These are phyloP conservation scores for Capronia epimyces DNA, from an alignment of 2,329 filamentous ascomycete genomes.

Conservation along the genomic window DNA sequence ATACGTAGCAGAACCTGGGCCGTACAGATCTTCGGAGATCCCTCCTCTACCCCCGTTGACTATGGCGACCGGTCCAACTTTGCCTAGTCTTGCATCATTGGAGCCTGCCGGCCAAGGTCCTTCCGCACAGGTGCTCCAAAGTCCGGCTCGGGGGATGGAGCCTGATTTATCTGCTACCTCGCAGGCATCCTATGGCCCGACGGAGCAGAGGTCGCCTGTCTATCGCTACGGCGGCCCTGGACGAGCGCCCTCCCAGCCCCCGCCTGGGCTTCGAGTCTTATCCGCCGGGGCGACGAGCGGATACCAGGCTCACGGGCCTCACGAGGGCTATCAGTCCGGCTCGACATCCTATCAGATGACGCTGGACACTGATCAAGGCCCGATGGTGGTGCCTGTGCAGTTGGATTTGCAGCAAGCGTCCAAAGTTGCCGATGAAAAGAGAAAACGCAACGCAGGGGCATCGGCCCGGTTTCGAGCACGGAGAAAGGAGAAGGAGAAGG, in stretches of 20 bases:
- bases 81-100: conserved; percentile 1
- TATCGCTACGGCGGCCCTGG: conserved; percentile 16
- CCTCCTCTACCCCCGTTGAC: conserved; percentile 47
- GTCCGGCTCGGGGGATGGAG: conserved; percentile 9
- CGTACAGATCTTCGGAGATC: conserved; percentile 35
- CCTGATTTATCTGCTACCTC: conserved; percentile 8
- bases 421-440: conserved; percentile 76
- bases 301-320: conserved; percentile 18
- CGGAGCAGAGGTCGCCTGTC: conserved; percentile 17
- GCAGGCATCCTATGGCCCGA: conserved; percentile 14
- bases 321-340: conserved; percentile 24
- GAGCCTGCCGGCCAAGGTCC: conserved; percentile 16
- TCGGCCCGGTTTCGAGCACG: conserved; percentile 76
- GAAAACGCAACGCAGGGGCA: conserved; percentile 76
- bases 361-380: conserved; percentile 33
- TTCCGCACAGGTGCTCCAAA: conserved; percentile 12
- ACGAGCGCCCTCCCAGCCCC: conserved; percentile 10
- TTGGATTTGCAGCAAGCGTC: conserved; percentile 73
- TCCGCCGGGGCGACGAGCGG: conserved; percentile 10
- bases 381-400: conserved; percentile 38
- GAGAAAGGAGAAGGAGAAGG: conserved; percentile 74
- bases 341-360: conserved; percentile 33
- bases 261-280: conserved; percentile 10
- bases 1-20: conserved; percentile 41
- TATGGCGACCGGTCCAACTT: conserved; percentile 20